Evolutionary conservation across 169 alveolate species (phyloP).

Genomic region (Eimeria necatrix): DNA sequence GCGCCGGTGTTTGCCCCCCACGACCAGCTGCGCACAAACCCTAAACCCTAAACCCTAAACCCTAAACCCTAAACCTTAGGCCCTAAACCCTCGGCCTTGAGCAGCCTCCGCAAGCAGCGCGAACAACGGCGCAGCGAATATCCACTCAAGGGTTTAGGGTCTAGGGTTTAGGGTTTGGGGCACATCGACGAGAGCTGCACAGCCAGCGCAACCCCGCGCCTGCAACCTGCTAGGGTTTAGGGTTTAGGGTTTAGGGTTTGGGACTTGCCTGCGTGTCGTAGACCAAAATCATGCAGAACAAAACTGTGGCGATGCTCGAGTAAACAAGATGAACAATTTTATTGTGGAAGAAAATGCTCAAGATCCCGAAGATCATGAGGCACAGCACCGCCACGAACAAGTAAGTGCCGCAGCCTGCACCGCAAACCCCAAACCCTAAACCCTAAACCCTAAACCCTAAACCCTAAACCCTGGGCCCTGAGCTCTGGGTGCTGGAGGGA

Average conservation of each 20-base stretch:
- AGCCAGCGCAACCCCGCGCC: too few relatives aligned
- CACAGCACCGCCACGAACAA: conserved; percentile 73
- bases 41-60: neutral
- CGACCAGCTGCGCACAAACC: too few relatives aligned
- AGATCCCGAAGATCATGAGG: conserved; percentile 75
- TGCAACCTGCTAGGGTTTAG: neutral
- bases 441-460: neutral
- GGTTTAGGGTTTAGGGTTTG: conserved; percentile 21
- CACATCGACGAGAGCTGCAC: neutral
- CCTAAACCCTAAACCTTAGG: conserved; percentile 33
- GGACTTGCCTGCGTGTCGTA: conserved; percentile 90
- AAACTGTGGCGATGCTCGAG: conserved; percentile 87
- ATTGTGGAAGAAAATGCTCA: conserved; percentile 19
- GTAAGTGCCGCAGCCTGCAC: conserved; percentile 83
- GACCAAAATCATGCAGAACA: conserved; percentile 92
- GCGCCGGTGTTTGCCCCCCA: too few relatives aligned
- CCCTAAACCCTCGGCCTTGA: neutral
- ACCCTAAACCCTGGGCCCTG: conserved; percentile 37
- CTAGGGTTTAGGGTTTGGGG: neutral
- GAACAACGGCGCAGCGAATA: too few relatives aligned
- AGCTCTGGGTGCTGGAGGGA: neutral
- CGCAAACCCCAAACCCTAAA: neutral
- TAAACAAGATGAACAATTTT: conserved; percentile 39
- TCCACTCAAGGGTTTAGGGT: conserved; percentile 35
- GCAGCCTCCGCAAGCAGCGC: too few relatives aligned